Percentiles rank a stretch among this genome's conserved stretches.
These are phyloP conservation scores for Extremus antarcticus DNA, from an alignment of 495 filamentous ascomycete genomes.

Conservation along the genomic window DNA sequence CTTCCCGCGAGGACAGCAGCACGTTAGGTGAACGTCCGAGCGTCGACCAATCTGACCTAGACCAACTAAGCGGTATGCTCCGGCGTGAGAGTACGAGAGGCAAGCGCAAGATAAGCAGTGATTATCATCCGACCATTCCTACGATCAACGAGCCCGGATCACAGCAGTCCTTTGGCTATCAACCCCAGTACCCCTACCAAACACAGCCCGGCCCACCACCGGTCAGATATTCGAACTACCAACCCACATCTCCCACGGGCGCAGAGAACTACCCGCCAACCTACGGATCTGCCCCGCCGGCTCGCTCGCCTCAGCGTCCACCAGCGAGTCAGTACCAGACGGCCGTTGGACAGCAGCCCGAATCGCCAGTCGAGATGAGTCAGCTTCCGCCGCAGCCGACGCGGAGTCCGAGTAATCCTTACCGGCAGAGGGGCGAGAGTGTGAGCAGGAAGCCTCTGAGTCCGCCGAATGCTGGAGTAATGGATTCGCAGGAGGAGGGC, in stretches of 20 bases:
- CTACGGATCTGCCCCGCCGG: not conserved
- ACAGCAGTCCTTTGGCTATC: not conserved
- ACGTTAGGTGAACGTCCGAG: conserved; percentile 21
- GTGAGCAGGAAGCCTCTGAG: not conserved
- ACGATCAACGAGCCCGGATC: conserved; percentile 18
- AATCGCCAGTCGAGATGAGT: conserved; percentile 16
- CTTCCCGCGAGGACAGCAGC: conserved; percentile 15
- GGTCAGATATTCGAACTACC: not conserved
- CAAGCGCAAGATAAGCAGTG: conserved; percentile 14
- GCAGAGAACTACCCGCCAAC: not conserved
- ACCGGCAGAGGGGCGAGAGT: not conserved
- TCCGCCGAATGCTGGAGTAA: not conserved
- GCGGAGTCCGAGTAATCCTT: not conserved
- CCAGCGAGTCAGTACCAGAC: no score
- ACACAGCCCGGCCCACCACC: conserved; percentile 1
- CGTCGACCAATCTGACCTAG: conserved; percentile 19
- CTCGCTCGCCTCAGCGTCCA: not conserved
- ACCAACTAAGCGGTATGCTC: conserved; percentile 24
- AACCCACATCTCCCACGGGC: not conserved
- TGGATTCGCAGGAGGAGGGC: not conserved
- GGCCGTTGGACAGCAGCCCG: not conserved
- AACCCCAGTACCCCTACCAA: not conserved
- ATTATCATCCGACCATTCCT: conserved; percentile 10
- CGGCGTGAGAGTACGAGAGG: conserved; percentile 22
- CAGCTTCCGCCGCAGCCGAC: not conserved